These are phyloP conservation scores for Fusarium sp. DNA, from an alignment of 2,329 filamentous ascomycete genomes.

Conservation along the genomic window DNA sequence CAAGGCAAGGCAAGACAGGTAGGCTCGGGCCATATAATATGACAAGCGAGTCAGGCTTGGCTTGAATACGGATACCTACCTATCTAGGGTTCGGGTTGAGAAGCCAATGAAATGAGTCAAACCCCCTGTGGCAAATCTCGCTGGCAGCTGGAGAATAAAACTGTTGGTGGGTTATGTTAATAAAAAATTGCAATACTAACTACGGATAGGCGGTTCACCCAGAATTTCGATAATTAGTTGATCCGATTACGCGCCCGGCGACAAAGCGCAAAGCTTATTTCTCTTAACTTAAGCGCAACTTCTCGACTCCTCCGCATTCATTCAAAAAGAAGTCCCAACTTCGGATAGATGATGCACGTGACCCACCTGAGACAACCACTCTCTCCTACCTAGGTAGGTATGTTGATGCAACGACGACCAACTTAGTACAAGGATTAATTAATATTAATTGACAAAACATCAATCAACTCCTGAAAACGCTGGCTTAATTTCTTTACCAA, in stretches of 20 bases:
- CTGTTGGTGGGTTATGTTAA: constrained; percentile 4
- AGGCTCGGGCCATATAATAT: constrained; percentile 28
- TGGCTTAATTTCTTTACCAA: not conserved
- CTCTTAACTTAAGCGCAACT: not conserved
- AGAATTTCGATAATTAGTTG: constrained; percentile 6
- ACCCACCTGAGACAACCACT: constrained; percentile 28
- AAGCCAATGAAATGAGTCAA: constrained; percentile 35
- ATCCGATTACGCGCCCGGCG: not conserved
- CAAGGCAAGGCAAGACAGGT: constrained; percentile 2
- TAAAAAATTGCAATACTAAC: not conserved
- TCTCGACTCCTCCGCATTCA: constrained; percentile 4
- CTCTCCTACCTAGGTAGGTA: not conserved
- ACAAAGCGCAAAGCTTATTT: constrained; percentile 18
- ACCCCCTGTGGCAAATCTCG: constrained; percentile 38
- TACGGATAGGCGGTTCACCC: not conserved
- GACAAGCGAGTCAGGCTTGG: constrained; percentile 40
- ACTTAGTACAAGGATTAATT: not conserved
- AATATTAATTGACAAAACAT: not conserved
- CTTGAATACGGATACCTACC: constrained; percentile 14
- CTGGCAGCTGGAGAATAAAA: constrained; percentile 26
- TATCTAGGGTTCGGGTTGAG: constrained; percentile 30
- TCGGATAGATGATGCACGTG: constrained; percentile 20
- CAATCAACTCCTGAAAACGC: not conserved
- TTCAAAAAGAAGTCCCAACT: not conserved
- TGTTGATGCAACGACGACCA: constrained; percentile 10